Base-by-base conservation (phyloP, 352 stramenopile genomes). In the Phytophthora syringae region DNA sequence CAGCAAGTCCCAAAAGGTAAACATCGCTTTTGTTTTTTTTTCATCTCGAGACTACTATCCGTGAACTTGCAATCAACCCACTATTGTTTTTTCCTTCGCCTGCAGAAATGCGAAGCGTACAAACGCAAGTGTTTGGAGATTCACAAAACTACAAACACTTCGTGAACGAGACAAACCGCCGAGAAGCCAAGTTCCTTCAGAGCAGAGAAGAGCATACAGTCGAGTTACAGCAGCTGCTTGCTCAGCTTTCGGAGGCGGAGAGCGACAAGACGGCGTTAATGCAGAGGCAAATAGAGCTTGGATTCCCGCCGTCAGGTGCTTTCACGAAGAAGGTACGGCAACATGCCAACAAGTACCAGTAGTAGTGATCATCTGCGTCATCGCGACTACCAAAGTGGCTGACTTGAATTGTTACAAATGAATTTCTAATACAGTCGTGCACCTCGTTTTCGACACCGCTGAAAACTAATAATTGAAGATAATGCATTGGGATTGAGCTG, bases 61-160 rank as follows among this genome's bases (percentile, higher is more conserved):
- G 28, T 20, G 42, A 49, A 16, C 22, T 36, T 52, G 21, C 24
- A 13, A 13, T 18, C 22, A 21, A 52, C 24, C 39, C 27, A 60
- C 15, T 40, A 13, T 10, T 24, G 7, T 32, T 16, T 13, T n/a
- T 16, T 43, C 34, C 30, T n/a, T 18, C 20, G 9, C 20, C 15
- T 37, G 22, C 67, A 90, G 80, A 93, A 94, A 74, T 77, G 83
- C 15, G 82, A 94, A 53, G 82, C 82, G 24, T 94, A 92, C 66
- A 94, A 94, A 40, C 74, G 76, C 22, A 94, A 93, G 39, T 94
- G 86, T 56, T 70, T 94, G 10, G 80, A 94, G 56, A 78, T 87
- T 52, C 86, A 94, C 67, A 82, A 90, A 51, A 72, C 18, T 88
- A 86, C 74, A 93, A 94, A 50, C 58, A 69, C 4, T 34, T 90